Base-by-base conservation (phyloP, 2,329 filamentous ascomycete species). In the Alternaria arborescens region DNA sequence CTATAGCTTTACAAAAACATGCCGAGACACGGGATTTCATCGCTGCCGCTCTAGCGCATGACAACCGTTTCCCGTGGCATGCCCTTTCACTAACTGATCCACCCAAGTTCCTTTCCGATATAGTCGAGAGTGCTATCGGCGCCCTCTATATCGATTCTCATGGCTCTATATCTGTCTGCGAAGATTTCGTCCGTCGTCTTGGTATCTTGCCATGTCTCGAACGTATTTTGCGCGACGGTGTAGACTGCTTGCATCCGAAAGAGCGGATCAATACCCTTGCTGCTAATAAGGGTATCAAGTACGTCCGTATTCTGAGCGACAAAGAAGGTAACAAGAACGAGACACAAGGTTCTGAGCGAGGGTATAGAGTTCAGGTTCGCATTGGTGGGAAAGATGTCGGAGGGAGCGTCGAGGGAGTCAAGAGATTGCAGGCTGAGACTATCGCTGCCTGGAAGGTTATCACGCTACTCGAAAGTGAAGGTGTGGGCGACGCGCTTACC, bases 111-210 rank as follows among this genome's bases (percentile, higher is more conserved):
- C 54, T 72, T n/a, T 71, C 69, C 12, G 69, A 72, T 75, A 80
- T 97, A 8, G 83, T 97, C 10, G 94, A 98, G 80, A 87, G 87
- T 32, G 75, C 96, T 0, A 78, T 98, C 0, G 94, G 92, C 0
- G 94, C 93, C 0, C 84, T 97, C 0, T 97, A 91, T 82, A 82
- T 97, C 20, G 95, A 98, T 75, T 91, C 66, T 5, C 61, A 53
- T 8, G 69, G 68, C 20, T 64, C 60, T 48, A 60, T 71, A 10
- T 22, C 55, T 8, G 55, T 74, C 0, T 96, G 92, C 69, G 81
- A 84, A 51, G 71, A 54, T 0, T 83, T 97, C 38, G 75, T 92
- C 0, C 83, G 86, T 44, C 79, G 81, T 0, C 79, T 93, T 4
- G 92, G 92, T 0, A 82, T 97, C 5, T 65, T 93, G 40, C 74